Evolutionary conservation across 2,329 filamentous ascomycete species (phyloP).

Genomic region (Fusarium coicis): DNA sequence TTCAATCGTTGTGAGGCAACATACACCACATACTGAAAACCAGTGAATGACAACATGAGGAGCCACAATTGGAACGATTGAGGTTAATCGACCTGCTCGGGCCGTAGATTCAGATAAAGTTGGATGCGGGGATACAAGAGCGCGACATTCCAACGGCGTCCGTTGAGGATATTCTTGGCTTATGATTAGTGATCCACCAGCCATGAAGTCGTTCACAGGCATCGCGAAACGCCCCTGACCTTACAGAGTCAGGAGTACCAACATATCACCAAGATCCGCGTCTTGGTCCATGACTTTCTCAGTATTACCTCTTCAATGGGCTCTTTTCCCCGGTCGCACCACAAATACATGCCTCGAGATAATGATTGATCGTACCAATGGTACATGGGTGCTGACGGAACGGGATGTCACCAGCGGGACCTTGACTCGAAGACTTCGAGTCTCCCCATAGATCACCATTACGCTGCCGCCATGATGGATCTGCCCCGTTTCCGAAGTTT

Average conservation of each 20-base stretch:
- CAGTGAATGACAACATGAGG: not conserved
- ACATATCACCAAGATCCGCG: not conserved
- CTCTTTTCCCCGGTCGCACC: not conserved
- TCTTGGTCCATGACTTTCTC: not conserved
- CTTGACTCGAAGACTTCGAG: not conserved
- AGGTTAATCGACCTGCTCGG: not conserved
- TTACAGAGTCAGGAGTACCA: no score
- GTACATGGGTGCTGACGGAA: not conserved
- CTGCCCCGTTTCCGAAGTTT: not conserved
- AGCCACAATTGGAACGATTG: not conserved
- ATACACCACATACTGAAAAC: not conserved
- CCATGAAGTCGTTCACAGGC: not conserved
- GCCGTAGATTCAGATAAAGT: not conserved
- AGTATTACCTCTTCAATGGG: not conserved
- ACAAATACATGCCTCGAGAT: not conserved
- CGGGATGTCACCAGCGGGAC: not conserved
- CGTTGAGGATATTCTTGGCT: not conserved
- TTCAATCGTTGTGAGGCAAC: not conserved
- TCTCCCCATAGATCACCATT: not conserved
- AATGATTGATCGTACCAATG: not conserved
- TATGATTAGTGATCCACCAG: not conserved
- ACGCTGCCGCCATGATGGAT: not conserved
- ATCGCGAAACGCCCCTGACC: not conserved
- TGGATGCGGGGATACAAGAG: not conserved
- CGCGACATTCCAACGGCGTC: not conserved